Conservation (phyloP, 148 eudicot genomes). For the Rhododendron vialii region DNA sequence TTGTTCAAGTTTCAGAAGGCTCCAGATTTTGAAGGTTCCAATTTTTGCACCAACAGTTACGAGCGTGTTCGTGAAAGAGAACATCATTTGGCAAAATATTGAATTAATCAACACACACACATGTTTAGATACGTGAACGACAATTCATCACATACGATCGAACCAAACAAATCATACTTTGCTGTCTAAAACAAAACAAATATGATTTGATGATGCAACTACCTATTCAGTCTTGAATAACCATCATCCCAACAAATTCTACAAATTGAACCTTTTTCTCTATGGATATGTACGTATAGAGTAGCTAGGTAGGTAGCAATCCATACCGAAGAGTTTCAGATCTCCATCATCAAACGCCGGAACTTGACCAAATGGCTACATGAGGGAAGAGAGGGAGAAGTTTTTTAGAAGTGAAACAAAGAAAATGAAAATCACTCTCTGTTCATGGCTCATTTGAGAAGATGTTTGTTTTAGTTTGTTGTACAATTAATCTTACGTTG, state of each 20-base stretch:
- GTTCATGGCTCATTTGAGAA: not conserved
- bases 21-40: too few relatives aligned
- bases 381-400: not conserved
- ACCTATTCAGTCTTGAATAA: not conserved
- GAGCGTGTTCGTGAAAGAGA: not conserved
- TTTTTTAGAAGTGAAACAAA: not conserved
- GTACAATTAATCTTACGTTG: constrained; percentile 14
- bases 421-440: not conserved
- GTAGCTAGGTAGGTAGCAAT: not conserved
- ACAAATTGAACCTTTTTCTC: not conserved
- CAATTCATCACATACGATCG: too few relatives aligned
- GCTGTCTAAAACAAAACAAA: too few relatives aligned
- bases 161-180: too few relatives aligned
- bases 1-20: too few relatives aligned
- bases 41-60: too few relatives aligned
- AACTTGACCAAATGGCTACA: constrained; percentile 48
- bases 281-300: too few relatives aligned
- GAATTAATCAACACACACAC: not conserved
- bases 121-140: too few relatives aligned
- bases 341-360: constrained; percentile 48
- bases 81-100: not conserved
- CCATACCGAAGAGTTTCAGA: constrained; percentile 36
- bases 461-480: not conserved
- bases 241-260: not conserved
- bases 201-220: not conserved